Evolutionary conservation across 2,329 filamentous ascomycete genomes (phyloP).

Genomic region (Penicillium digitatum): DNA sequence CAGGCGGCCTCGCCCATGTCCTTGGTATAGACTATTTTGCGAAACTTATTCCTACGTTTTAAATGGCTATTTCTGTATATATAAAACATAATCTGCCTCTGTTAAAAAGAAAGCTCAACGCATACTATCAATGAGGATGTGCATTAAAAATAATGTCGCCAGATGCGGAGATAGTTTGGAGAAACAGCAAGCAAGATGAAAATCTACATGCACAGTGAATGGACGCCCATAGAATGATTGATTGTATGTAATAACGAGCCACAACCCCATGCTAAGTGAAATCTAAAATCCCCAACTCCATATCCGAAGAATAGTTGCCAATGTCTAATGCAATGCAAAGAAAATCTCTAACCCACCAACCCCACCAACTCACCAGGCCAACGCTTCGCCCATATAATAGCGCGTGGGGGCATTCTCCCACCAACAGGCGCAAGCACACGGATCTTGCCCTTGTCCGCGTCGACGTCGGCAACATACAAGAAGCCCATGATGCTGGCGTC

Average conservation of each 20-base stretch:
- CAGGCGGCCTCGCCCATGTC: too few relatives aligned
- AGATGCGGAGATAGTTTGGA: background rate
- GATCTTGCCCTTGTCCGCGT: conserved; percentile 75
- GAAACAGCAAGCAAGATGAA: background rate
- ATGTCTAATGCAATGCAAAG: background rate
- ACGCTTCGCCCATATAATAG: conserved; percentile 70
- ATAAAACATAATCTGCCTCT: background rate
- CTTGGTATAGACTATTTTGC: background rate
- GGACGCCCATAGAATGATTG: background rate
- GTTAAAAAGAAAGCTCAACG: background rate
- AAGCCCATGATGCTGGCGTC: conserved; percentile 87
- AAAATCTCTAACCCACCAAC: conserved; percentile 54
- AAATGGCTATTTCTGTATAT: background rate
- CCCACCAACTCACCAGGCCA: conserved; percentile 86
- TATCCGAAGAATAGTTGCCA: background rate
- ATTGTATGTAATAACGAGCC: background rate
- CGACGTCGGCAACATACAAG: conserved; percentile 86
- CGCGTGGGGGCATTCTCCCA: conserved; percentile 71
- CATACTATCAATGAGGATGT: background rate
- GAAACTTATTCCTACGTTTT: background rate
- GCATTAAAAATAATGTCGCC: background rate
- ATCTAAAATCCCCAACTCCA: background rate
- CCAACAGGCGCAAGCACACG: conserved; percentile 80
- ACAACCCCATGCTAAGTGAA: conserved; percentile 4
- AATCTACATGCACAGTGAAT: background rate